Conservation (phyloP, 208 protist genomes). For the Trypanosoma cruzi region DNA sequence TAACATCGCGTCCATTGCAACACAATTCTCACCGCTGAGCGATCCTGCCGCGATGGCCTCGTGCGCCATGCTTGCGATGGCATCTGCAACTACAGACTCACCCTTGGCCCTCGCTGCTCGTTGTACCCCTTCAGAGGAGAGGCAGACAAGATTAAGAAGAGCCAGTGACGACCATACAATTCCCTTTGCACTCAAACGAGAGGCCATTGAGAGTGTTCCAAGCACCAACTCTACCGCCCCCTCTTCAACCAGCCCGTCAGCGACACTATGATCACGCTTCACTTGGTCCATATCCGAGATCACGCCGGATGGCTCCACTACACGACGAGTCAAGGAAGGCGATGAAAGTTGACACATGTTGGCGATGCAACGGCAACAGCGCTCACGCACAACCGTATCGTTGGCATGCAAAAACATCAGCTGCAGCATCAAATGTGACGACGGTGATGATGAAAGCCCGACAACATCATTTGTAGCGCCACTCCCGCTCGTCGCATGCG, state of each 20-base stretch:
- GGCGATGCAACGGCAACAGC: conserved; percentile 80
- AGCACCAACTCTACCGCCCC: conserved; percentile 67
- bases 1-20: conserved; percentile 58
- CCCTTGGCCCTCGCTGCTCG: conserved; percentile 41
- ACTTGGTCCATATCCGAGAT: neutral
- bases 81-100: conserved; percentile 51
- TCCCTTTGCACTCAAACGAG: conserved; percentile 46
- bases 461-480: neutral
- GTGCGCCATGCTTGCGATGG: conserved; percentile 41
- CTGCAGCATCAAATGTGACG: conserved; percentile 46
- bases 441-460: neutral
- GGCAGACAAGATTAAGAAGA: conserved; percentile 67
- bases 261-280: conserved; percentile 16
- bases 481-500: neutral
- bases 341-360: conserved; percentile 70
- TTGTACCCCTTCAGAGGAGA: conserved; percentile 47
- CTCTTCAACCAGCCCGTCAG: conserved; percentile 59
- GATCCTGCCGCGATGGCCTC: neutral
- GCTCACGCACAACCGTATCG: conserved; percentile 54
- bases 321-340: neutral
- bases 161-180: conserved; percentile 63
- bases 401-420: conserved; percentile 60
- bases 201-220: conserved; percentile 48
- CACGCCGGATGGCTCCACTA: neutral
- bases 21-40: conserved; percentile 4